Evolutionary conservation across 805 yeast species (phyloP).

Genomic region (Priceomyces carsonii): DNA sequence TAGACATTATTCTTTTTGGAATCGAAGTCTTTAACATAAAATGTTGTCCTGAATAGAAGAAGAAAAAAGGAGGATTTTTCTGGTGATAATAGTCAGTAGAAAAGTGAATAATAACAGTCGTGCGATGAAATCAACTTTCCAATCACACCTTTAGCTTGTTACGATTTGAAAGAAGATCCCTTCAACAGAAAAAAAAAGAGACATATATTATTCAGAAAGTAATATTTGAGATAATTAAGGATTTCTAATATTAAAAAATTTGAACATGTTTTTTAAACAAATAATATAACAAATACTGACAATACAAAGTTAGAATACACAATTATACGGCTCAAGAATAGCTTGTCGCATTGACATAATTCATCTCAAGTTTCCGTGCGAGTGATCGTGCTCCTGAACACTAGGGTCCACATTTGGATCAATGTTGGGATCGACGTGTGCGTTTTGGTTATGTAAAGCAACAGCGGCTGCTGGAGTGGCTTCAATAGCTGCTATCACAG

Average conservation of each 20-base stretch:
- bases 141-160: too few relatives aligned
- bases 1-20: conserved; percentile 22
- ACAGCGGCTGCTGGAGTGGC: conserved; percentile 32
- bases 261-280: too few relatives aligned
- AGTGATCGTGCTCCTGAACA: conserved; percentile 43
- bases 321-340: too few relatives aligned
- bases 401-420: conserved; percentile 47
- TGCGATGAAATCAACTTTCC: conserved; percentile 1
- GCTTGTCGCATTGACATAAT: background rate
- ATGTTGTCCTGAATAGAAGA: background rate
- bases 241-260: too few relatives aligned
- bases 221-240: too few relatives aligned
- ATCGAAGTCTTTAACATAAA: conserved; percentile 13
- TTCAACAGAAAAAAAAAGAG: too few relatives aligned
- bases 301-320: too few relatives aligned
- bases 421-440: conserved; percentile 43
- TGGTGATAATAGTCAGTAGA: conserved; percentile 3
- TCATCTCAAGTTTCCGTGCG: conserved; percentile 23
- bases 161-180: too few relatives aligned
- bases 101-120: conserved; percentile 1
- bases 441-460: conserved; percentile 26
- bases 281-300: too few relatives aligned
- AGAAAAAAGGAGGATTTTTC: background rate
- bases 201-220: too few relatives aligned
- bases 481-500: conserved; percentile 44